Base-by-base conservation (phyloP, 371 early-diverging fungal species). In the Parasitella parasitica region DNA sequence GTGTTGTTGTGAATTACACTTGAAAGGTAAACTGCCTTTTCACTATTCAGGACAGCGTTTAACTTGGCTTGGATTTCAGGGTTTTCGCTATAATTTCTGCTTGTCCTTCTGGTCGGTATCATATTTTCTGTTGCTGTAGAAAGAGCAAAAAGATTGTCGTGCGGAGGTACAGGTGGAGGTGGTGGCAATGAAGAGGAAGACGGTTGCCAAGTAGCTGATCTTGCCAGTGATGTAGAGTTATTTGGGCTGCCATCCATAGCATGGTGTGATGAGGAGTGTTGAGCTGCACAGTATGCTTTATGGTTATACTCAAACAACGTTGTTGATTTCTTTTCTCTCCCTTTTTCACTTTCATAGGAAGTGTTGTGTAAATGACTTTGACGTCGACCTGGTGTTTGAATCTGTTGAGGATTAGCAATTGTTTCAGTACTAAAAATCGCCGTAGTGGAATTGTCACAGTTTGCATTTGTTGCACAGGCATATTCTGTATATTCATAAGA, bases 31-130 rank as follows among this genome's bases (percentile, higher is more conserved):
- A 13, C 11, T 5, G 61, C 22, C 13, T 30, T 57, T 46, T 69
- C 69, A 34, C 48, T 64, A 20, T 43, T 39, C 9, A 64, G 35
- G 9, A 70, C 30, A n/a, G 63, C 43, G 35, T 70, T 41, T 28
- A 70, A 37, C 35, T 30, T 62, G 3, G 66, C 71, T 52, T 70
- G 71, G 16, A 65, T 59, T 36, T 59, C 60, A 1, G 71, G 71
- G 52, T 70, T 60, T 7, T 63, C 36, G 15, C 57, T 27, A 34
- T 70, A 70, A n/a, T 66, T 66, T 35, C 61, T 58, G 41, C 71
- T 70, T 36, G 66, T 66, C 60, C 71, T 66, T 48, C 71, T 49
- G 9, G 57, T 59, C 22, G 70, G 70, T 58, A 69, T 69, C 26
- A n/a, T 34, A 20, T 65, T 36, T 12, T 37, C 49, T 35, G 35